These are phyloP conservation scores for Polychaeton citri DNA, from an alignment of 2,329 filamentous ascomycete genomes.

Conservation along the genomic window DNA sequence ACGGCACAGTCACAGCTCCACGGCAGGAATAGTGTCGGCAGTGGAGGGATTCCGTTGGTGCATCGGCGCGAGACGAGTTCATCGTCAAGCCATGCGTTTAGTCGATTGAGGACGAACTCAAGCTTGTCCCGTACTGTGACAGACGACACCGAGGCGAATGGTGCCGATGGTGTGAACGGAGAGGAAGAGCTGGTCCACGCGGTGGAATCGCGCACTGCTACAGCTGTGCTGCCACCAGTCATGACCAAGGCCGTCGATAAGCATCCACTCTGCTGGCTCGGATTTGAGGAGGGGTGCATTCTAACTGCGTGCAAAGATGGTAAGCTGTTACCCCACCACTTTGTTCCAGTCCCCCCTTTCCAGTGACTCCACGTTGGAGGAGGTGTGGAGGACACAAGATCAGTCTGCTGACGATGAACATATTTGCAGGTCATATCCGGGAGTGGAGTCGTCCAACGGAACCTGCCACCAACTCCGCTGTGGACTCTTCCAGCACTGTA, in stretches of 20 bases:
- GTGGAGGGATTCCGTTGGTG: conserved; percentile 43
- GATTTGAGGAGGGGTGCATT: conserved; percentile 88
- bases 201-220: conserved; percentile 72
- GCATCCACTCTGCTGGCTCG: conserved; percentile 78
- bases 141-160: conserved; percentile 13
- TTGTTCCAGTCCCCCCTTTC: conserved; percentile 1
- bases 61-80: conserved; percentile 32
- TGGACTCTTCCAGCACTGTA: background rate
- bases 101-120: conserved; percentile 58
- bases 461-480: background rate
- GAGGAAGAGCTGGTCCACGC: conserved; percentile 52
- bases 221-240: conserved; percentile 79
- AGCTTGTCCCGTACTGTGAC: conserved; percentile 37
- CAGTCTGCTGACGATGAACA: background rate
- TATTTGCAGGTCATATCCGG: conserved; percentile 51
- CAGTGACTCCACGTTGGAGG: conserved; percentile 7
- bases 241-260: conserved; percentile 75
- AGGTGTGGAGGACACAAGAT: background rate
- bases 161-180: conserved; percentile 34
- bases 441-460: conserved; percentile 58
- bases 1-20: conserved; percentile 27
- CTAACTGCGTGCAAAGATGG: conserved; percentile 85
- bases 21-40: conserved; percentile 15
- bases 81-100: conserved; percentile 10
- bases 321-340: conserved; percentile 35